Base-by-base conservation (phyloP, 306 rosid species). In the Luffa aegyptiaca region DNA sequence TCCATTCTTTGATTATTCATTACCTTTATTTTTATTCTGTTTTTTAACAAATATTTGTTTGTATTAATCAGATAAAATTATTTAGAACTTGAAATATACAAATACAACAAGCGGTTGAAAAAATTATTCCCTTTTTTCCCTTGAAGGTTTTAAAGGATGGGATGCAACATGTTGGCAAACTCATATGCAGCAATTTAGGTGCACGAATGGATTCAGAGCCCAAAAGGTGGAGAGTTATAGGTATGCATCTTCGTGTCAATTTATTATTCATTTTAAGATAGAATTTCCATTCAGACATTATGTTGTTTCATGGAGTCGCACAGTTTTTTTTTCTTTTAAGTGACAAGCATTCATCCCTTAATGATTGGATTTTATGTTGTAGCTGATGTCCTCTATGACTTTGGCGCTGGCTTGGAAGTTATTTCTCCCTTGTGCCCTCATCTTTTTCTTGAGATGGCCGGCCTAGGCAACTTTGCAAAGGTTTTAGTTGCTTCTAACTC, bases 151-250 rank as follows among this genome's bases (percentile, higher is more conserved):
- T 95, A 53, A 93, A 89, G 87, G 99, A 95, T 86, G 99, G 97
- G 57, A 93, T 95, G 97, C 93, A 95, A 84, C 99, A 95, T 88
- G 93, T 90, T 39, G 97, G 99, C 76, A 91, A 89, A 88, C 84
- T 95, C 74, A 91, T 95, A 83, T 93, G 99, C 84, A 93, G 96
- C 77, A 93, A 88, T 80, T 86, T 94, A 89, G 99, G 99, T 4
- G 92, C 99, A 81, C 90, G 97, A 88, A 95, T 95, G 99, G 98
- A 95, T 87, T 95, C 97, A 0, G 99, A 95, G 79, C 97, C 98
- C 64, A 93, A 93, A 82, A 84, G 91, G 36, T 95, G 99, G 97
- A 90, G 99, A 83, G 85, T 95, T 78, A 65, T 95, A 35, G 99
- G 99, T 95, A 80, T 85, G 86, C 76, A 53, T 80, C 48, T 86